Conservation (phyloP, 192 early-diverging fungal genomes). For the Anaeromyces robustus region DNA sequence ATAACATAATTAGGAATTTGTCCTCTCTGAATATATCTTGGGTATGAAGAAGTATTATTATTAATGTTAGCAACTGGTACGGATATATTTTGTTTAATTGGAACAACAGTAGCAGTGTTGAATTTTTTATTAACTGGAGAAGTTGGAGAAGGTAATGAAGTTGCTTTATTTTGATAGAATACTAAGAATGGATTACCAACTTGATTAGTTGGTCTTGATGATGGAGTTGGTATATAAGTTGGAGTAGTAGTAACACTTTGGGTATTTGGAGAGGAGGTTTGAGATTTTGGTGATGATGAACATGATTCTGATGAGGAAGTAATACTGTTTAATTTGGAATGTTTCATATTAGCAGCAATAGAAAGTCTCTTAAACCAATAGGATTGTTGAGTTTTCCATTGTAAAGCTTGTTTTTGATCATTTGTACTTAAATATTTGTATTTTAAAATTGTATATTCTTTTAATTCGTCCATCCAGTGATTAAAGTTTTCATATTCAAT, state of each 20-base stretch:
- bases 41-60: background rate
- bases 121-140: background rate
- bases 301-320: too few species aligned
- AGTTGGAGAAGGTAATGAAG: background rate
- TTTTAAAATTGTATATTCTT: background rate
- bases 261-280: background rate
- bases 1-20: background rate
- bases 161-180: background rate
- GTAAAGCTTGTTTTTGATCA: background rate
- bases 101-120: background rate
- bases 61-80: background rate
- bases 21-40: background rate
- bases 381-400: background rate
- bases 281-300: background rate
- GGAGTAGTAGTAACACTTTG: background rate
- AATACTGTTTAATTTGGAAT: background rate
- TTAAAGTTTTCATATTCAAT: background rate
- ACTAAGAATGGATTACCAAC: background rate
- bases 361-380: background rate
- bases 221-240: background rate
- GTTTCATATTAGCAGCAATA: background rate
- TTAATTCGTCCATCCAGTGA: background rate
- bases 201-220: background rate
- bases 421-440: background rate
- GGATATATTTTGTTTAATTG: background rate